phyloP scores from a whole-genome alignment of 208 protist genomes.

The Trypanosomatidae sp. region DNA sequence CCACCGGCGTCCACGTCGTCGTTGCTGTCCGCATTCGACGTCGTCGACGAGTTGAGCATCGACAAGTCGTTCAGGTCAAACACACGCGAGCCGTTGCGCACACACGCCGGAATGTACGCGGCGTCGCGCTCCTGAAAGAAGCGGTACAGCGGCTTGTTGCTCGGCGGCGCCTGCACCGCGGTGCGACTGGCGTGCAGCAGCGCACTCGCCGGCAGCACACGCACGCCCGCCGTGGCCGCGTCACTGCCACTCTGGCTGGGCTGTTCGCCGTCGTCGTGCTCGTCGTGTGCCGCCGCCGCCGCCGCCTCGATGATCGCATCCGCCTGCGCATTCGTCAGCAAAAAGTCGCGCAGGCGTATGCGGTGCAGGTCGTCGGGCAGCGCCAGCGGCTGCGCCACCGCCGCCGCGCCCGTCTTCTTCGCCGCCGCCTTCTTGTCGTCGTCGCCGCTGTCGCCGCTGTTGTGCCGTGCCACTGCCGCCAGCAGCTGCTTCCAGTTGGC shows the following conservation, averaged over 20 bases:
- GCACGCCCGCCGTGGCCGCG: neutral
- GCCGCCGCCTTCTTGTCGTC: neutral
- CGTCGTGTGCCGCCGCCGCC: neutral
- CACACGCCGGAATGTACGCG: slow-evolving; percentile 45
- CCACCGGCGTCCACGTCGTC: slow-evolving; percentile 6
- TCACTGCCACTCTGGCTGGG: neutral
- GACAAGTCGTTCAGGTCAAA: slow-evolving; percentile 39
- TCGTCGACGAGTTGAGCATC: slow-evolving; percentile 17
- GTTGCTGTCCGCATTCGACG: slow-evolving; percentile 1
- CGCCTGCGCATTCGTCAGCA: slow-evolving; percentile 28
- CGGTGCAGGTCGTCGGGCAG: slow-evolving; percentile 51
- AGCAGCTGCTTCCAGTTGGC: slow-evolving; percentile 77
- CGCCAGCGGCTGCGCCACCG: slow-evolving; percentile 4
- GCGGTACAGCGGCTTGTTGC: slow-evolving; percentile 20
- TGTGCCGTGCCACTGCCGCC: slow-evolving; percentile 33
- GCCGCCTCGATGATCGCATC: slow-evolving; percentile 29
- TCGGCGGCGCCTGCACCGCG: slow-evolving; percentile 9
- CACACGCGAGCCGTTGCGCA: slow-evolving; percentile 55
- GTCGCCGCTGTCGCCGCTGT: slow-evolving; percentile 4
- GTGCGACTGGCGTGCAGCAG: slow-evolving; percentile 33
- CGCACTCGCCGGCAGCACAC: slow-evolving; percentile 8
- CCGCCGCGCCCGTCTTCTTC: neutral
- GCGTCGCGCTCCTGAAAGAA: slow-evolving; percentile 59
- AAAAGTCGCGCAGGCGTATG: slow-evolving; percentile 38
- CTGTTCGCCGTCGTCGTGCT: neutral